These are phyloP conservation scores for Diplogelasinospora grovesii DNA, from an alignment of 495 filamentous ascomycete genomes.

Conservation along the genomic window DNA sequence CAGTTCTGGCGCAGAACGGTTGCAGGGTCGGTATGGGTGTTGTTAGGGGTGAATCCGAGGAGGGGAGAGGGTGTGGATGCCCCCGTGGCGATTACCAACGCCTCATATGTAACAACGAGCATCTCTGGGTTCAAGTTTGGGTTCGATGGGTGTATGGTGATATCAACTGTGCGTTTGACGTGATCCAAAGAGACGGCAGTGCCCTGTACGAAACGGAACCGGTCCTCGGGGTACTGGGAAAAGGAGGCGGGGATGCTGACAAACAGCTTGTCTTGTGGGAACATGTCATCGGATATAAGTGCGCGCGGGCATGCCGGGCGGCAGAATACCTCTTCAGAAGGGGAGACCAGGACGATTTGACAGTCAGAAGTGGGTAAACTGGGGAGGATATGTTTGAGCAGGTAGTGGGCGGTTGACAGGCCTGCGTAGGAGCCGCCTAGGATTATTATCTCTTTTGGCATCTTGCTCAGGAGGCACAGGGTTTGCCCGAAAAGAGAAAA, in stretches of 20 bases:
- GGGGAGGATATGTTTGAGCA: slow-evolving; percentile 47
- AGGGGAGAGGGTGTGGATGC: slow-evolving; percentile 44
- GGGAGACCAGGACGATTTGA: slow-evolving; percentile 36
- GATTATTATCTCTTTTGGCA: slow-evolving; percentile 33
- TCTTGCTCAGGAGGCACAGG: background rate
- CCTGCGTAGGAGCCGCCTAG: slow-evolving; percentile 50
- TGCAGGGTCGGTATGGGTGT: slow-evolving; percentile 12
- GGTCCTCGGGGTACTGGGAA: slow-evolving; percentile 30
- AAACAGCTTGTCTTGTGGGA: slow-evolving; percentile 44
- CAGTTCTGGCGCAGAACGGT: slow-evolving; percentile 17
- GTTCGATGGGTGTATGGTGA: no score
- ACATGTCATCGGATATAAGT: slow-evolving; percentile 36
- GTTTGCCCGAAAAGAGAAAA: background rate
- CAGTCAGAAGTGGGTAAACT: slow-evolving; percentile 22
- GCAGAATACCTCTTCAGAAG: slow-evolving; percentile 37
- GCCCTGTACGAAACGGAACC: slow-evolving; percentile 53
- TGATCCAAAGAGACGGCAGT: slow-evolving; percentile 42
- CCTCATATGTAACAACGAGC: no score
- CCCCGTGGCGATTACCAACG: slow-evolving; percentile 34
- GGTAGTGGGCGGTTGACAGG: slow-evolving; percentile 43
- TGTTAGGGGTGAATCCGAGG: slow-evolving; percentile 30
- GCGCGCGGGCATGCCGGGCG: slow-evolving; percentile 44
- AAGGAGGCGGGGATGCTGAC: slow-evolving; percentile 34
- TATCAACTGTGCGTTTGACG: slow-evolving; percentile 31
- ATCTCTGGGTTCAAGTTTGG: no score